Evolutionary conservation across 2,329 filamentous ascomycete species (phyloP).

Genomic region (Sarocladium brachiariae): DNA sequence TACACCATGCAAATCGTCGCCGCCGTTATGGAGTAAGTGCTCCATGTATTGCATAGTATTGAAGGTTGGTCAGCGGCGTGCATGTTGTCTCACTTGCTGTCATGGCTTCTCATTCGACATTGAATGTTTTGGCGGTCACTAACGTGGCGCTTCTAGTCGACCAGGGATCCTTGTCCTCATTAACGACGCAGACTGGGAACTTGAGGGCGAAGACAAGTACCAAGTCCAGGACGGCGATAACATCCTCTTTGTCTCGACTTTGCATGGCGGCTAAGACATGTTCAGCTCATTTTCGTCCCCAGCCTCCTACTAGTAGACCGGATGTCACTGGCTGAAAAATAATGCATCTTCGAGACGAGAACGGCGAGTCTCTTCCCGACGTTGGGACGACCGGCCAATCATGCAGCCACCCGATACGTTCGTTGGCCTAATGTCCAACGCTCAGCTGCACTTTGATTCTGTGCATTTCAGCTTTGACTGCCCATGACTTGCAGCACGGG

Average conservation of each 20-base stretch:
- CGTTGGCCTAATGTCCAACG: background rate
- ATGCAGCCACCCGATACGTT: background rate
- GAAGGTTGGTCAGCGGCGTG: slow-evolving; percentile 2
- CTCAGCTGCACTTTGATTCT: background rate
- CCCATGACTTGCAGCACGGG: slow-evolving; percentile 6
- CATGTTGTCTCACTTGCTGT: slow-evolving; percentile 4
- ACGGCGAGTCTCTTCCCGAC: background rate
- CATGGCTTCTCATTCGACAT: slow-evolving; percentile 1
- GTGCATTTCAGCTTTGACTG: background rate
- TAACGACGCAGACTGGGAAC: slow-evolving; percentile 97
- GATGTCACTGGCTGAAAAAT: background rate
- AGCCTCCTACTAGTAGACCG: background rate
- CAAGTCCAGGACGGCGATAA: slow-evolving; percentile 76
- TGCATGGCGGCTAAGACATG: slow-evolving; percentile 72
- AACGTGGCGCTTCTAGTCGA: slow-evolving; percentile 49
- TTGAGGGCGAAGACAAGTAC: slow-evolving; percentile 90
- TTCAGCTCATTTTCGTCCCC: background rate
- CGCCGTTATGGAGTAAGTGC: background rate
- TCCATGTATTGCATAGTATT: background rate
- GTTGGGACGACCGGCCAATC: slow-evolving; percentile 5
- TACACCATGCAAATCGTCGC: background rate
- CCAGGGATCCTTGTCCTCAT: slow-evolving; percentile 94
- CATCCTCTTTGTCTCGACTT: slow-evolving; percentile 90
- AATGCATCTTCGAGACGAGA: background rate
- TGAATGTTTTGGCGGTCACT: background rate